phyloP scores from a whole-genome alignment of 2,329 filamentous ascomycete species.

The Aspergillus fischeri region DNA sequence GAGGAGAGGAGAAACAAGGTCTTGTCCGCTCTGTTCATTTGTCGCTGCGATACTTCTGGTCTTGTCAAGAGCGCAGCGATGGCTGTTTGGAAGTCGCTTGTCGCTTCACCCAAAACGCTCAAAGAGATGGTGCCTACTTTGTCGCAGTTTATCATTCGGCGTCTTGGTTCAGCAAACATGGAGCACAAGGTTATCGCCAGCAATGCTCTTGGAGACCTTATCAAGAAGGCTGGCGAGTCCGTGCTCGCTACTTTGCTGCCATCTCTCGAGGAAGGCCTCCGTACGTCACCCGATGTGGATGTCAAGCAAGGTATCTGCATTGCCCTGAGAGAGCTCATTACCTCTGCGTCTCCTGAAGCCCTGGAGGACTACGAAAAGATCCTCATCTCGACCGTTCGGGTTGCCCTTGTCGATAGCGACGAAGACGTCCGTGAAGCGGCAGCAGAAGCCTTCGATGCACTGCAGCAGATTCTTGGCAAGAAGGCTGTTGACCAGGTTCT shows the following conservation, averaged over 20 bases:
- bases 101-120: constrained; percentile 84
- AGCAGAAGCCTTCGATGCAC: constrained; percentile 91
- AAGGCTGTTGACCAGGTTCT: constrained; percentile 91
- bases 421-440: constrained; percentile 90
- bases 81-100: constrained; percentile 93
- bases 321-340: constrained; percentile 87
- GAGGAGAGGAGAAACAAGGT: constrained; percentile 97
- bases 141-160: constrained; percentile 88
- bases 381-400: constrained; percentile 88
- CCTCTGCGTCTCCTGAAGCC: constrained; percentile 80
- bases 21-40: constrained; percentile 94
- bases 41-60: constrained; percentile 91
- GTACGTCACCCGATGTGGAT: constrained; percentile 83
- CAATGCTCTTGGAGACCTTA: constrained; percentile 92
- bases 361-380: constrained; percentile 94
- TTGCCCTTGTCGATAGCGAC: constrained; percentile 84
- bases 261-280: constrained; percentile 85
- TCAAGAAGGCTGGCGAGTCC: constrained; percentile 92
- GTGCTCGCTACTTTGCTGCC: constrained; percentile 84
- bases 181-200: constrained; percentile 98
- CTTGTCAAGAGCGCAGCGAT: constrained; percentile 86
- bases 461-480: constrained; percentile 93
- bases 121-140: constrained; percentile 95
- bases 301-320: constrained; percentile 97
- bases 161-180: constrained; percentile 92